A percentile compares a stretch with the other conserved stretches of the same genome.
Evolutionary conservation across 2,329 filamentous ascomycete species (phyloP).

Genomic region (Coniochaeta prunicola): DNA sequence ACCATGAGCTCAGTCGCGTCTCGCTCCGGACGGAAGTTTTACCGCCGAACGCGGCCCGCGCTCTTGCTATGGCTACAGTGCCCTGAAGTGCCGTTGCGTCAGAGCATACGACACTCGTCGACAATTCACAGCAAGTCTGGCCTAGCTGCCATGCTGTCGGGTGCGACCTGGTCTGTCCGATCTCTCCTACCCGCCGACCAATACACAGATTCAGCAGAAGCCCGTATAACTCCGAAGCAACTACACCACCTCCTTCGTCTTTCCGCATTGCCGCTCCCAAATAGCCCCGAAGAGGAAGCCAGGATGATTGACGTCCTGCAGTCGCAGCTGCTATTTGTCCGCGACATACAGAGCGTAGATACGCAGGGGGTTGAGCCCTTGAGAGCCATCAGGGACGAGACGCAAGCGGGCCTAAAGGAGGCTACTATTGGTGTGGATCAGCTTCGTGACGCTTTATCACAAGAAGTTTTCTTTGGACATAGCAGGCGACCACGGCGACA

Average conservation of each 20-base stretch:
- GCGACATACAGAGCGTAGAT: constrained; percentile 72
- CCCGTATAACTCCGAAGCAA: constrained; percentile 53
- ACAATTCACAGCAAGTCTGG: background rate
- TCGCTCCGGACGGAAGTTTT: background rate
- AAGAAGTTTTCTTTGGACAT: constrained; percentile 56
- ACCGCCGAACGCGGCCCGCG: background rate
- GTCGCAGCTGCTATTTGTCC: constrained; percentile 86
- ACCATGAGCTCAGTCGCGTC: background rate
- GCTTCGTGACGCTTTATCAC: constrained; percentile 46
- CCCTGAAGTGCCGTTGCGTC: background rate
- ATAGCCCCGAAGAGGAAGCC: constrained; percentile 52
- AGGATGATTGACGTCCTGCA: constrained; percentile 68
- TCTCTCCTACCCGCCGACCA: constrained; percentile 47
- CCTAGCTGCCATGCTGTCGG: constrained; percentile 42
- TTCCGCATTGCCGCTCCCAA: constrained; percentile 74
- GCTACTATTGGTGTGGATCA: constrained; percentile 52
- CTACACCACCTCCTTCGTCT: constrained; percentile 81
- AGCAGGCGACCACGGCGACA: constrained; percentile 35
- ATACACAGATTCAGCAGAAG: constrained; percentile 15
- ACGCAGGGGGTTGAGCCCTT: constrained; percentile 67
- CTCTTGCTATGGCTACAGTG: background rate
- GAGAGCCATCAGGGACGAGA: constrained; percentile 75
- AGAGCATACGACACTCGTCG: background rate
- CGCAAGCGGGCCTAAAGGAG: constrained; percentile 43
- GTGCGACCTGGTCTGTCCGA: constrained; percentile 77